Conservation (phyloP, 2,329 filamentous ascomycete species). For the Drechslerella dactyloides region DNA sequence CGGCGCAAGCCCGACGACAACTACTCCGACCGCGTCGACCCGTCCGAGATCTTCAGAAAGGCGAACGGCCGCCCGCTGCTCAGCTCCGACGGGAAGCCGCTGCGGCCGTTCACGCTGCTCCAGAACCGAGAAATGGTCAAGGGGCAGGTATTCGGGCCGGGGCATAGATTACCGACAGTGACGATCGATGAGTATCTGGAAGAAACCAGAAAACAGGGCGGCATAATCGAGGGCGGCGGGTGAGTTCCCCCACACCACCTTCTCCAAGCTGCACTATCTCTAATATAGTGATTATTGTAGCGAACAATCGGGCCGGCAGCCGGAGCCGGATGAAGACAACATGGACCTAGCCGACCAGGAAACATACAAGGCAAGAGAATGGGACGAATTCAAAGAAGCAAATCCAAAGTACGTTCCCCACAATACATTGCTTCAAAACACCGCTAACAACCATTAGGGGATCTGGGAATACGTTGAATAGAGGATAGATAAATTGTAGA, state of each 20-base stretch:
- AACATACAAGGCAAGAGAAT: constrained; percentile 89
- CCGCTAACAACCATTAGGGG: constrained; percentile 60
- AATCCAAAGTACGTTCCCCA: constrained; percentile 69
- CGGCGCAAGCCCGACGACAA: constrained; percentile 60
- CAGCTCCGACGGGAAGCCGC: constrained; percentile 77
- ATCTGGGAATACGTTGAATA: constrained; percentile 81
- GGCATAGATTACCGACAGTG: constrained; percentile 96
- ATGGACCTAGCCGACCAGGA: constrained; percentile 84
- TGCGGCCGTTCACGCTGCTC: constrained; percentile 88
- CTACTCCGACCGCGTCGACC: constrained; percentile 78
- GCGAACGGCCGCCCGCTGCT: constrained; percentile 73
- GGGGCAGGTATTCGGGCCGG: constrained; percentile 82
- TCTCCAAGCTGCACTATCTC: neutral
- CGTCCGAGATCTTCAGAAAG: constrained; percentile 61
- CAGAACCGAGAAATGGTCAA: constrained; percentile 76
- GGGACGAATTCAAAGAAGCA: constrained; percentile 92
- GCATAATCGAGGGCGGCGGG: constrained; percentile 89
- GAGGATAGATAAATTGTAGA: constrained; percentile 62
- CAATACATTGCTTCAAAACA: neutral
- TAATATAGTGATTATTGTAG: constrained; percentile 26
- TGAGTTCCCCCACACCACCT: constrained; percentile 65
- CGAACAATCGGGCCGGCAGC: constrained; percentile 62
- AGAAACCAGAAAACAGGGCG: constrained; percentile 81
- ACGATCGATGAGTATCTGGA: constrained; percentile 96
- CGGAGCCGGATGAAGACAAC: constrained; percentile 87